Conservation (phyloP, 2,329 filamentous ascomycete genomes). For the Aaosphaeria arxii region DNA sequence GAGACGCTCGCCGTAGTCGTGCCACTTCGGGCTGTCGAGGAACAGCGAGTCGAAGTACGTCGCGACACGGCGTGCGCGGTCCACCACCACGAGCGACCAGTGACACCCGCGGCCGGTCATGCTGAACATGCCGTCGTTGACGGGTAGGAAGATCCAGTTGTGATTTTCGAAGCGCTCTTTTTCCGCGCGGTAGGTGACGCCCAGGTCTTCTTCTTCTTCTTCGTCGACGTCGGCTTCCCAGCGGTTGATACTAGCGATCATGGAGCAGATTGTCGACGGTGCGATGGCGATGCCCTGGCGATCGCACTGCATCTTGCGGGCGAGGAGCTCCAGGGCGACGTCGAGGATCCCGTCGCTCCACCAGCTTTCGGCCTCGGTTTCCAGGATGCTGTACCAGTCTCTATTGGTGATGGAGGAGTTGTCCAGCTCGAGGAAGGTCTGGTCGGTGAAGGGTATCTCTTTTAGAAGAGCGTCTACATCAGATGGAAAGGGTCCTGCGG, state of each 20-base stretch:
- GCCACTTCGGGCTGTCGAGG: neutral
- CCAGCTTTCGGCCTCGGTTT: slow-evolving; percentile 5
- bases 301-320: slow-evolving; percentile 4
- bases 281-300: slow-evolving; percentile 12
- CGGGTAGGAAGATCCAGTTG: slow-evolving; percentile 21
- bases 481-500: too few species aligned
- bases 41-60: slow-evolving; percentile 19
- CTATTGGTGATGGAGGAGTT: slow-evolving; percentile 10
- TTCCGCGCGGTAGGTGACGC: slow-evolving; percentile 1
- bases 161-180: slow-evolving; percentile 8
- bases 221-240: slow-evolving; percentile 2
- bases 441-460: too few species aligned
- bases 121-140: slow-evolving; percentile 18
- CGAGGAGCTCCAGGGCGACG: slow-evolving; percentile 16
- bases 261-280: slow-evolving; percentile 9
- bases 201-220: slow-evolving; percentile 3
- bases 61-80: slow-evolving; percentile 4
- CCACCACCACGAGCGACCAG: slow-evolving; percentile 19
- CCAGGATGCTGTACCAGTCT: slow-evolving; percentile 7
- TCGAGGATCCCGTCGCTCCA: slow-evolving; percentile 18
- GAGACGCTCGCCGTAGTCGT: too few species aligned
- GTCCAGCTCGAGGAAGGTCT: slow-evolving; percentile 12
- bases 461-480: too few species aligned
- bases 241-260: slow-evolving; percentile 8
- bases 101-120: slow-evolving; percentile 7